Evolutionary conservation across 2,329 filamentous ascomycete species (phyloP).

Genomic region (Fusarium tuaranense): DNA sequence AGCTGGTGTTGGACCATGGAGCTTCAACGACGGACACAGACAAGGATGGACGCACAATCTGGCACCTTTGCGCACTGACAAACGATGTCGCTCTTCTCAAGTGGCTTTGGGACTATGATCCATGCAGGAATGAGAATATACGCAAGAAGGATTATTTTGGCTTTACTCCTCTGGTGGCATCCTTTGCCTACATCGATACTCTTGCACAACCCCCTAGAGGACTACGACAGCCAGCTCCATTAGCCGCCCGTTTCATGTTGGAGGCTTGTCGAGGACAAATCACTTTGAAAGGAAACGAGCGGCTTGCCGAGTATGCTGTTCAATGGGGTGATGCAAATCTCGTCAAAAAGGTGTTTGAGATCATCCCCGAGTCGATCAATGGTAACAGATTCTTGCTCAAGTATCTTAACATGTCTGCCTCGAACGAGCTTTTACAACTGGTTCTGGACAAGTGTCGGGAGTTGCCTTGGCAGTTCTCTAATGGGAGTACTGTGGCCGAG

Average conservation of each 20-base stretch:
- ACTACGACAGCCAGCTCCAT: neutral
- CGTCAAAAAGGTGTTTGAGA: conserved; percentile 26
- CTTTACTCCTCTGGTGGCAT: conserved; percentile 48
- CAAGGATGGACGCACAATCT: conserved; percentile 49
- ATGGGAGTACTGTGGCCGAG: conserved; percentile 44
- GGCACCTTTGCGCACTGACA: conserved; percentile 53
- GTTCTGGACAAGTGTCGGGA: conserved; percentile 40
- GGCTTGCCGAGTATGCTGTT: conserved; percentile 35
- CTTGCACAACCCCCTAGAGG: conserved; percentile 9
- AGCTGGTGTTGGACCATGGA: conserved; percentile 42
- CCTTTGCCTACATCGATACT: conserved; percentile 39
- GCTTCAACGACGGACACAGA: conserved; percentile 48
- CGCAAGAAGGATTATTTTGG: conserved; percentile 29
- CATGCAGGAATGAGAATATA: conserved; percentile 44
- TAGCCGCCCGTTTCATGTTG: conserved; percentile 34
- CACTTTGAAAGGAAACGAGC: neutral
- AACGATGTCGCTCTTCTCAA: conserved; percentile 46
- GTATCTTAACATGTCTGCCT: conserved; percentile 43
- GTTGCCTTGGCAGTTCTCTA: conserved; percentile 18
- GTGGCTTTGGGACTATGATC: conserved; percentile 48
- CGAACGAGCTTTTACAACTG: conserved; percentile 32
- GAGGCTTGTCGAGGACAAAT: conserved; percentile 18
- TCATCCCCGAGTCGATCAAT: conserved; percentile 24
- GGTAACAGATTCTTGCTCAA: conserved; percentile 37
- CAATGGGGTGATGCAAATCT: conserved; percentile 46